These are phyloP conservation scores for Pythium dissotocum DNA, from an alignment of 352 stramenopile species.

Conservation along the genomic window DNA sequence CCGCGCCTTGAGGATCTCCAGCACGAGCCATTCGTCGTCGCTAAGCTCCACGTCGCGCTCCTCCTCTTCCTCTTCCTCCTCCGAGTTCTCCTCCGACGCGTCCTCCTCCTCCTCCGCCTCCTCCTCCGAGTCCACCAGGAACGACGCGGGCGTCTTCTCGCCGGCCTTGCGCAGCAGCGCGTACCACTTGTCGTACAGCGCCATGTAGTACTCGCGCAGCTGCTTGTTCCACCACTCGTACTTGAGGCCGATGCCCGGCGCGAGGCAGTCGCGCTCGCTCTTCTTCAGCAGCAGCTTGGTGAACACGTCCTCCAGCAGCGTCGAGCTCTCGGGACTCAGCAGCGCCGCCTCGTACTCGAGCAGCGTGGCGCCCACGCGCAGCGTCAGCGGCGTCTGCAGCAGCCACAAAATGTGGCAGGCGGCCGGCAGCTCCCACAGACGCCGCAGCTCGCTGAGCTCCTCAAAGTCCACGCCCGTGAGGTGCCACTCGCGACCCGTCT, in stretches of 20 bases:
- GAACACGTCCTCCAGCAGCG: constrained; percentile 81
- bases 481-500: constrained; percentile 71
- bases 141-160: constrained; percentile 61
- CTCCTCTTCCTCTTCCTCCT: constrained; percentile 16
- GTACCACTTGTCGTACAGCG: constrained; percentile 84
- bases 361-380: constrained; percentile 77
- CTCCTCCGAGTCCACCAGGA: constrained; percentile 62
- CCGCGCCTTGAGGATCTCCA: constrained; percentile 37
- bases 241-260: constrained; percentile 74
- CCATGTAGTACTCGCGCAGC: constrained; percentile 79
- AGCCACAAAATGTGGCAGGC: constrained; percentile 86
- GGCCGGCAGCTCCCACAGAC: constrained; percentile 75
- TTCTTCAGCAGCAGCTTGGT: constrained; percentile 86
- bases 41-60: constrained; percentile 75
- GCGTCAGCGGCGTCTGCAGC: constrained; percentile 73
- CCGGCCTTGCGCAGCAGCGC: constrained; percentile 71
- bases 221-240: constrained; percentile 91
- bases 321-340: constrained; percentile 67
- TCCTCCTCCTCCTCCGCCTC: constrained; percentile 21
- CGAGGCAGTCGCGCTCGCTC: constrained; percentile 76
- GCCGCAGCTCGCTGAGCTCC: constrained; percentile 56
- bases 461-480: constrained; percentile 75
- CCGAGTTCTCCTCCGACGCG: neutral
- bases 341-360: constrained; percentile 84
- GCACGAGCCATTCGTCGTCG: constrained; percentile 65